A percentile compares a stretch with the other conserved stretches of the same genome.
Evolutionary conservation across 768 basidiomycete genomes (phyloP).

Genomic region (Clitopilus passeckerianus): DNA sequence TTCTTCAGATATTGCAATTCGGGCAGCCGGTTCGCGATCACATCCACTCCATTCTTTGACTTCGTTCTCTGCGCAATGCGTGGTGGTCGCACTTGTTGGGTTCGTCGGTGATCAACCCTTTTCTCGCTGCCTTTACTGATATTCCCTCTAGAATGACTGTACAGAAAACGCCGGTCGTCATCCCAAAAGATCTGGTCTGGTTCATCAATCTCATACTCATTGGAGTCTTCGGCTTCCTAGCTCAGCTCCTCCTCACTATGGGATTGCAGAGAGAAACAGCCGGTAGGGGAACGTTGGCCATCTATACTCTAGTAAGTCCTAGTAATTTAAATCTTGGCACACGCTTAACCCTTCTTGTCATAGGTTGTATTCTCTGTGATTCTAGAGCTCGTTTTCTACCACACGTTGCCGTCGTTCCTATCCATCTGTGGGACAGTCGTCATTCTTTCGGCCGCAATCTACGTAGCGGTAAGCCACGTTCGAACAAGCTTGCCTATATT

Average conservation of each 20-base stretch:
- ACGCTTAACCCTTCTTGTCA: background rate
- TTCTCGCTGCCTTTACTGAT: background rate
- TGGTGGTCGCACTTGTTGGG: constrained; percentile 31
- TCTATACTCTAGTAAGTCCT: constrained; percentile 32
- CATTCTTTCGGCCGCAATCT: background rate
- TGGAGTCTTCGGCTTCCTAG: constrained; percentile 47
- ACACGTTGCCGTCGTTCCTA: background rate
- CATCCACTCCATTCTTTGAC: constrained; percentile 66
- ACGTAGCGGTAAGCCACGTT: background rate
- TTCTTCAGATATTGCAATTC: constrained; percentile 32
- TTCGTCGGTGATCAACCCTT: constrained; percentile 8
- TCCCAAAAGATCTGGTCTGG: constrained; percentile 45
- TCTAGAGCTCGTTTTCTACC: background rate
- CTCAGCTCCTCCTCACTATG: constrained; percentile 49
- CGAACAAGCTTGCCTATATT: background rate
- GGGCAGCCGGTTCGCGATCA: constrained; percentile 70
- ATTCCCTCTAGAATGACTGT: constrained; percentile 34
- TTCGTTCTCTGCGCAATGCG: constrained; percentile 59
- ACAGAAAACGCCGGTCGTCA: constrained; percentile 31
- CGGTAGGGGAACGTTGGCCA: constrained; percentile 54
- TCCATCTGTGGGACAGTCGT: background rate
- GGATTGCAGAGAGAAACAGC: constrained; percentile 42
- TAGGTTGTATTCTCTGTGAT: background rate
- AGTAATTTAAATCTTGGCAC: background rate
- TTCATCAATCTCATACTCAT: constrained; percentile 42